phyloP scores from a whole-genome alignment of 2,329 filamentous ascomycete species.

The Fusarium nematophilum region DNA sequence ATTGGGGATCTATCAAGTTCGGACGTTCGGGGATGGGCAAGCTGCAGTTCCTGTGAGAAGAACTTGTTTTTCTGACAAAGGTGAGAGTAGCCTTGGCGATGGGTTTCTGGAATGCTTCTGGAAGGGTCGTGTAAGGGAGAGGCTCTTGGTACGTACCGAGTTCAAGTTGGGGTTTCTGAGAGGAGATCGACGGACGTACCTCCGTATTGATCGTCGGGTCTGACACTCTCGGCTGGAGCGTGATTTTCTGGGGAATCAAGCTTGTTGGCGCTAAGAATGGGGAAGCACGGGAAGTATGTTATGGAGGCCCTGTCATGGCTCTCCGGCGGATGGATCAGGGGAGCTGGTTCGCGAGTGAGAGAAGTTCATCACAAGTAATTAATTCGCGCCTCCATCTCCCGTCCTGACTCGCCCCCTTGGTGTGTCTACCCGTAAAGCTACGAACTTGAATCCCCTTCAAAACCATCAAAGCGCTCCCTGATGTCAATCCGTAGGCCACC shows the following conservation, averaged over 20 bases:
- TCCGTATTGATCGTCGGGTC: constrained; percentile 9
- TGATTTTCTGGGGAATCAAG: constrained; percentile 33
- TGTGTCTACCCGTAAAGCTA: too few species aligned
- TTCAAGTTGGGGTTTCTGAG: constrained; percentile 16
- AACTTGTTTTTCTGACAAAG: neutral
- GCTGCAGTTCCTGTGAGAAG: constrained; percentile 1
- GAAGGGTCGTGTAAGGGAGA: constrained; percentile 11
- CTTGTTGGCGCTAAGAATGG: constrained; percentile 18
- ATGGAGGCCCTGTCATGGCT: too few species aligned
- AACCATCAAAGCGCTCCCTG: constrained; percentile 5
- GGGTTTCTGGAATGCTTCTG: constrained; percentile 21
- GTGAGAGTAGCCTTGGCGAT: too few species aligned
- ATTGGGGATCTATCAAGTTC: neutral
- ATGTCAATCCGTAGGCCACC: constrained; percentile 27
- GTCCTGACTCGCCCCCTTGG: neutral
- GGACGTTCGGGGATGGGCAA: constrained; percentile 6
- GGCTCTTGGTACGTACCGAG: constrained; percentile 1
- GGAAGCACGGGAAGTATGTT: constrained; percentile 22
- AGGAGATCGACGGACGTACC: constrained; percentile 17
- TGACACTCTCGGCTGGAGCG: constrained; percentile 4
- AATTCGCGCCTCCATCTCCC: neutral
- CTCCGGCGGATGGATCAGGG: too few species aligned
- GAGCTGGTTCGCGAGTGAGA: neutral
- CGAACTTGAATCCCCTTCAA: neutral
- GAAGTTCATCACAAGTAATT: constrained; percentile 1